A percentile compares a stretch with the other conserved stretches of the same genome.
Evolutionary conservation across 2,329 filamentous ascomycete genomes (phyloP).

Genomic region (Neopestalotiopsis sp.): DNA sequence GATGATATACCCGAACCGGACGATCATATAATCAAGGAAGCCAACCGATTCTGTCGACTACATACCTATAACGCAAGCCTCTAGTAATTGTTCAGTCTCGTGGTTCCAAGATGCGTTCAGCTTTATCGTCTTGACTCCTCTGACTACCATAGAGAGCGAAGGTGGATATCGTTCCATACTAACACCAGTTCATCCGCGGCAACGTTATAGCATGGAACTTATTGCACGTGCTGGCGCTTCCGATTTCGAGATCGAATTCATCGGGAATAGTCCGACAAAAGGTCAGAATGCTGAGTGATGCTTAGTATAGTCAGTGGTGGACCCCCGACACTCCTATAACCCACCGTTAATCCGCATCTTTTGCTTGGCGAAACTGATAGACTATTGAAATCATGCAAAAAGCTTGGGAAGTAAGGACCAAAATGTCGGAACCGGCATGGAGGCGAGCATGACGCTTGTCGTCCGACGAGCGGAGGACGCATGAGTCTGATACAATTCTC

Average conservation of each 20-base stretch:
- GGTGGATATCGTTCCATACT: no score
- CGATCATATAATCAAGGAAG: not conserved
- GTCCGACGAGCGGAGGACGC: not conserved
- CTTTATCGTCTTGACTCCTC: no score
- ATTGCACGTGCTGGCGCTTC: not conserved
- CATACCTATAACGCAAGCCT: no score
- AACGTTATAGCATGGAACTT: not conserved
- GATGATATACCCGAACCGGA: not conserved
- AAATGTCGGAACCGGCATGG: no score
- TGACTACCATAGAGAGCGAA: no score
- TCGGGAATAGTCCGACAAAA: not conserved
- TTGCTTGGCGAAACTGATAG: not conserved
- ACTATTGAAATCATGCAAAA: not conserved
- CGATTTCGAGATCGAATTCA: not conserved
- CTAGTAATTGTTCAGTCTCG: no score
- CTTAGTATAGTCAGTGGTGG: not conserved
- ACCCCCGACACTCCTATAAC: not conserved
- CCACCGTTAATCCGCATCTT: not conserved
- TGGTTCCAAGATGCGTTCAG: no score
- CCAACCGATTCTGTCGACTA: no score
- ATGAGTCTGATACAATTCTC: not conserved
- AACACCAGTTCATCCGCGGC: not conserved
- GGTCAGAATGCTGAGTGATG: not conserved
- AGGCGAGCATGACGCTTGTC: not conserved
- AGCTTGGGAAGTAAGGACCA: not conserved